Percentiles rank a stretch among this genome's conserved stretches.
These are phyloP conservation scores for Meyerozyma guilliermondii DNA, from an alignment of 1,139 yeast genomes.

Conservation along the genomic window DNA sequence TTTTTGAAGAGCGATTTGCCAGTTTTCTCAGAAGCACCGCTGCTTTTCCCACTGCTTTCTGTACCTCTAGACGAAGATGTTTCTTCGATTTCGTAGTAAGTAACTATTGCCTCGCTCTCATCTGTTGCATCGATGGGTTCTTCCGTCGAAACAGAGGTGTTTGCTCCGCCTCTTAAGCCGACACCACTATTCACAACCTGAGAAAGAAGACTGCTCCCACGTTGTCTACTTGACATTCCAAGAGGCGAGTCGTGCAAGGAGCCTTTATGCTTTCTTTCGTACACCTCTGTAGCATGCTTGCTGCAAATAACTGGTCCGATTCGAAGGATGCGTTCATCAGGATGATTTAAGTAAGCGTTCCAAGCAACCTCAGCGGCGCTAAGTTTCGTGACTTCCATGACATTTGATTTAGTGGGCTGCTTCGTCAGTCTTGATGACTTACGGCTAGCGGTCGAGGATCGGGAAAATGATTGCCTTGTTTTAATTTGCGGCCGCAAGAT, in stretches of 20 bases:
- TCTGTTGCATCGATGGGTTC: conserved; percentile 11
- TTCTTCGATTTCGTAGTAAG: conserved; percentile 21
- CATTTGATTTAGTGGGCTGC: conserved; percentile 20
- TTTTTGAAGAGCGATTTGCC: conserved; percentile 23
- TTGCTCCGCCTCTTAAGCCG: conserved; percentile 23
- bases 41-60: conserved; percentile 4
- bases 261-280: conserved; percentile 57
- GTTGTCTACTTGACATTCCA: conserved; percentile 26
- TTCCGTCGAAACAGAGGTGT: conserved; percentile 10
- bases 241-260: conserved; percentile 58
- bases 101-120: conserved; percentile 29
- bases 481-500: conserved; percentile 50
- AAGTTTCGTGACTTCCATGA: conserved; percentile 49
- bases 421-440: conserved; percentile 8
- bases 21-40: conserved; percentile 1
- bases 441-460: conserved; percentile 16
- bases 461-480: conserved; percentile 29
- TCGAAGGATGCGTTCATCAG: conserved; percentile 68
- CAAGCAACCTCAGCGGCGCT: conserved; percentile 65
- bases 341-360: conserved; percentile 51
- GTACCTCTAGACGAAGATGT: conserved; percentile 2
- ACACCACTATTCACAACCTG: conserved; percentile 54
- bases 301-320: conserved; percentile 49
- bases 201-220: conserved; percentile 33
- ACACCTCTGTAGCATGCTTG: conserved; percentile 35